phyloP scores from a whole-genome alignment of 768 basidiomycete genomes.

The Cyclocybe aegerita region DNA sequence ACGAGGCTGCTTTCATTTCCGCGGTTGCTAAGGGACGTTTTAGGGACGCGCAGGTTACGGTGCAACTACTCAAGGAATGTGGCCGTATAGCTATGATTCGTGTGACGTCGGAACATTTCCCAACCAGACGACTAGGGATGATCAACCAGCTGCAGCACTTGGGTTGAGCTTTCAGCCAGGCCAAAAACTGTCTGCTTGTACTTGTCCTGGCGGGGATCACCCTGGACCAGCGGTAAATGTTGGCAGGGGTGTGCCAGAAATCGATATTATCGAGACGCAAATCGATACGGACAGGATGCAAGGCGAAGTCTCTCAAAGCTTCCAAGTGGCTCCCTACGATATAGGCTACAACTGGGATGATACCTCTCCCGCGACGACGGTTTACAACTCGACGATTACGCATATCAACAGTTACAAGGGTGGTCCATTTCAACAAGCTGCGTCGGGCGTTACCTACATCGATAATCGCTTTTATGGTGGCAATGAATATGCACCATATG shows the following conservation, averaged over 20 bases:
- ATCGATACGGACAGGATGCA: slow-evolving; percentile 47
- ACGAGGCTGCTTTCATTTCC: too few relatives aligned
- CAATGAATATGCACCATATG: slow-evolving; percentile 58
- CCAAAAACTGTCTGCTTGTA: slow-evolving; percentile 85
- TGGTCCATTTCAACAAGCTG: slow-evolving; percentile 71
- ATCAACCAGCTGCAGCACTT: slow-evolving; percentile 55
- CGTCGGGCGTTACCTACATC: slow-evolving; percentile 61
- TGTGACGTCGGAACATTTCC: slow-evolving; percentile 89
- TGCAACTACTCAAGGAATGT: slow-evolving; percentile 83
- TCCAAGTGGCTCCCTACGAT: slow-evolving; percentile 81
- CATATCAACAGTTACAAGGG: slow-evolving; percentile 68
- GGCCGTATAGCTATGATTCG: slow-evolving; percentile 81
- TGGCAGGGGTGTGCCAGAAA: slow-evolving; percentile 88
- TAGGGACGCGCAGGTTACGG: slow-evolving; percentile 87
- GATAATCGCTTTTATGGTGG: slow-evolving; percentile 57
- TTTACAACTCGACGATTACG: slow-evolving; percentile 54
- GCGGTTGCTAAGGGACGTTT: slow-evolving; percentile 19
- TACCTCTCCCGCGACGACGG: slow-evolving; percentile 45
- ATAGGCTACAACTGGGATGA: slow-evolving; percentile 62
- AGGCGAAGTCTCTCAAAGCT: slow-evolving; percentile 78
- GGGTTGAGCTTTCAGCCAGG: slow-evolving; percentile 80
- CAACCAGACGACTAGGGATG: slow-evolving; percentile 68
- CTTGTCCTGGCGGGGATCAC: slow-evolving; percentile 83
- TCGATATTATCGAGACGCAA: slow-evolving; percentile 90
- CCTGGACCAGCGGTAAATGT: slow-evolving; percentile 72